Base-by-base conservation (phyloP, 1,284 basidiomycete species). In the Lignosus rhinocerotis region DNA sequence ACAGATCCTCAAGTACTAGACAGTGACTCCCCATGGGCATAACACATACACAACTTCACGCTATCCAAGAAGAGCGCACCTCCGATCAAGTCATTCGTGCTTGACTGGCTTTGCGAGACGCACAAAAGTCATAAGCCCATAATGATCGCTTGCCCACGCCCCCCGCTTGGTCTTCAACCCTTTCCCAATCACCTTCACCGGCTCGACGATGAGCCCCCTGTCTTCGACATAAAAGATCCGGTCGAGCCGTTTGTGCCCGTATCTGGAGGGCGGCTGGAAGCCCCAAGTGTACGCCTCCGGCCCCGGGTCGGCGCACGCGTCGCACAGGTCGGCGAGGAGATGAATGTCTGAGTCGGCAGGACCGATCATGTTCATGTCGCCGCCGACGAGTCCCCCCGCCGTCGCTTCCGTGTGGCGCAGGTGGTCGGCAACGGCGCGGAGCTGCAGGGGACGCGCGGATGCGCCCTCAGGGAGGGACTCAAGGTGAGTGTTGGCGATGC, bases 401-500 rank as follows among this genome's bases (percentile, higher is more conserved):
- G 76, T 68, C 12, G 85, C 68, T 0, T 73, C 76, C 16, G 74
- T 64, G 48, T 77, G 75, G 60, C 75, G 76, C 63, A 88, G 64
- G 66, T 81, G 69, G 33, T 76, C 72, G 10, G 79, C 75, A 51
- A 85, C 77, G 43, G 83, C 72, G 33, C 72, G 68, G 61, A 90
- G 63, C 71, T 90, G 88, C 47, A 69, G 68, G 10, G 79, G 80
- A 21, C 88, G 77, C 33, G 71, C 72, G 14, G 62, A 48, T 17
- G 72, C 71, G 0, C 85, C 85, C 0, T 46, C 25, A 0, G 75
- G 73, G 45, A 86, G 66, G 19, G 86, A 87, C 72, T 90, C 88
- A 51, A 90, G 74, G 66, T 90, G 88, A 17, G 87, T 87, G 68
- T 89, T 90, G 17, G 82, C 80, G 44, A 90, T 70, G 34, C 87